Evolutionary conservation across 2,329 filamentous ascomycete genomes (phyloP), one percentile per base, ranked within the genome.

Genomic region (Aspergillus amoenus): DNA sequence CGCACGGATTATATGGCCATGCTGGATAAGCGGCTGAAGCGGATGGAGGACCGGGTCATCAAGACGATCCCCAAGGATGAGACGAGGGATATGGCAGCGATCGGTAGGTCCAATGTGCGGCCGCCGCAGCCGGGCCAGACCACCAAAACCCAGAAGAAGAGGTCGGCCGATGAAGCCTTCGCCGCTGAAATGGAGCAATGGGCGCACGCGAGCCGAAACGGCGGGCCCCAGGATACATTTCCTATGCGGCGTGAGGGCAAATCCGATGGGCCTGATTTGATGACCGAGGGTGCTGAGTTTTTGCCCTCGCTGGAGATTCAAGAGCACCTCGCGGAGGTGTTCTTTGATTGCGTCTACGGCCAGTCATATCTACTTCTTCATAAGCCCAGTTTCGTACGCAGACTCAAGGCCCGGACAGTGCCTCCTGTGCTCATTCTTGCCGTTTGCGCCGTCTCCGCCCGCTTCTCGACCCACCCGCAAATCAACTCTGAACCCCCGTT

Each of bases 1-100:
- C 84, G 94, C 52, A 97, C 94, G 17, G 94, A 97, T 75, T 97
- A 97, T 75, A 97, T 97, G 94, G 92, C 93, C 42, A 97, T 97
- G 92, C 79, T 97, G 66, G 94, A 97, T 76, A 97, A 96, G 76
- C 85, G 94, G 52, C 75, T 97, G 64, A 97, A 96, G 79, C 84
- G 93, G 56, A 97, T 97, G 94, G 94, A 99, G 75, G 93, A 97
- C 68, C 88, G 93, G 56, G 94, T 97, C 61, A 95, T 97, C 77
- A 96, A 96, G 73, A 88, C 93, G 57, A 89, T 97, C 27, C 93
- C 94, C 0, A 96, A 93, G 70, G 84, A 91, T 42, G 92, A 95
- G 62, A 83, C 90, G 61, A 87, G 89, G 42, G 79, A 85, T 24
- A 81, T 88, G 57, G 79, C 83, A 8, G 80, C 82, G 7, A 88